Evolutionary conservation across 495 filamentous ascomycete species (phyloP).

Genomic region (Tuber borchii): DNA sequence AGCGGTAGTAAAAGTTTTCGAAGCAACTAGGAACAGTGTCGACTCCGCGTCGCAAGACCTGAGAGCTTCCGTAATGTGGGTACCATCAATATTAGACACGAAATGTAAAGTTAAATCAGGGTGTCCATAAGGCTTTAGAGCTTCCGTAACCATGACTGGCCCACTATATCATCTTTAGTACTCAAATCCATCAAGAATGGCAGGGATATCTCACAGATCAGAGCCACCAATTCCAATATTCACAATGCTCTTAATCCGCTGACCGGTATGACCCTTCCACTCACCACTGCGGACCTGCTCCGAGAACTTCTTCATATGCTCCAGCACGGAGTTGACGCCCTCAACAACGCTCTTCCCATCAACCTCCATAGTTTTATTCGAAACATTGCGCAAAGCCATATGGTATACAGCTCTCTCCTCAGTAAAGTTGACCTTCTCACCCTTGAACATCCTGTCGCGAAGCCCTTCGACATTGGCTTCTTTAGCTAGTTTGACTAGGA

Average conservation of each 20-base stretch:
- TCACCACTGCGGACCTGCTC: slow-evolving; percentile 88
- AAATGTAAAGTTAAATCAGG: slow-evolving; percentile 85
- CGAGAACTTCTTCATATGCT: slow-evolving; percentile 96
- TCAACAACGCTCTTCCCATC: slow-evolving; percentile 94
- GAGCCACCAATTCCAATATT: slow-evolving; percentile 98
- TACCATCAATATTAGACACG: slow-evolving; percentile 98
- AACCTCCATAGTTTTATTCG: slow-evolving; percentile 80
- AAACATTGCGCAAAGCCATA: slow-evolving; percentile 80
- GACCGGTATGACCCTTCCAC: slow-evolving; percentile 98
- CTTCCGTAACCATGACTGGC: slow-evolving; percentile 97
- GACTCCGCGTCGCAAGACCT: slow-evolving; percentile 86
- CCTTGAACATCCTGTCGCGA: slow-evolving; percentile 91
- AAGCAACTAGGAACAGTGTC: slow-evolving; percentile 92
- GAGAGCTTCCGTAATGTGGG: slow-evolving; percentile 91
- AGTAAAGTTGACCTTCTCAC: slow-evolving; percentile 98
- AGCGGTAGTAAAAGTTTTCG: slow-evolving; percentile 98
- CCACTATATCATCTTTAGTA: slow-evolving; percentile 56
- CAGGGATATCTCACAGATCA: slow-evolving; percentile 64
- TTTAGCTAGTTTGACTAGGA: slow-evolving; percentile 81
- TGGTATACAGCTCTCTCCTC: slow-evolving; percentile 96
- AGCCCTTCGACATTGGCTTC: slow-evolving; percentile 87
- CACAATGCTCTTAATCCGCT: slow-evolving; percentile 91
- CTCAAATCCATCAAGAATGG: slow-evolving; percentile 6
- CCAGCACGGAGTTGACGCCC: slow-evolving; percentile 80
- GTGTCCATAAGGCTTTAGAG: slow-evolving; percentile 86